A percentile compares a stretch with the other conserved stretches of the same genome.
Conservation (phyloP, 495 filamentous ascomycete species). For the Opeltia flavorubescens region DNA sequence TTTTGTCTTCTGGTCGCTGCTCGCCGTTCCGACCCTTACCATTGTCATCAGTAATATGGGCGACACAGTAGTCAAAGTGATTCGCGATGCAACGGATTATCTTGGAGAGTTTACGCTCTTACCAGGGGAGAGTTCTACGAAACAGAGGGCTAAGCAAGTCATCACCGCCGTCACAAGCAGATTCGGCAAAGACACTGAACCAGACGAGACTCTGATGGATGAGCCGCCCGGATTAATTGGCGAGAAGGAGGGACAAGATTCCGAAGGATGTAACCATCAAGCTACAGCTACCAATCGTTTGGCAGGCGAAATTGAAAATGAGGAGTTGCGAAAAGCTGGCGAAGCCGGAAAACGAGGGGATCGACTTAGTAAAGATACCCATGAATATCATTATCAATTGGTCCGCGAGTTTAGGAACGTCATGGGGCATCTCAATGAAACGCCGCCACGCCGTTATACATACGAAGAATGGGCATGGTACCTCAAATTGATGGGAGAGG, state of each 20-base stretch:
- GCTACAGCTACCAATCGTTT: conserved; percentile 17
- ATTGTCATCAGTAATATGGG: conserved; percentile 69
- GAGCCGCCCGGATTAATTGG: conserved; percentile 5
- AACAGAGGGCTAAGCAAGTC: conserved; percentile 10
- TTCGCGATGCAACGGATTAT: conserved; percentile 55
- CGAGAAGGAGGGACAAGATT: conserved; percentile 2
- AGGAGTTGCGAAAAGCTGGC: conserved; percentile 27
- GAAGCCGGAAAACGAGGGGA: conserved; percentile 30
- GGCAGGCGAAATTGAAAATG: conserved; percentile 19
- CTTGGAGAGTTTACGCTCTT: conserved; percentile 63
- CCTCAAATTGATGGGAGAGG: conserved; percentile 58
- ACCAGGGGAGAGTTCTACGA: conserved; percentile 40
- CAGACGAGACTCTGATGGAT: background rate
- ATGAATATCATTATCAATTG: conserved; percentile 52
- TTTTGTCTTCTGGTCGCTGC: conserved; percentile 80
- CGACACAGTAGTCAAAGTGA: conserved; percentile 56
- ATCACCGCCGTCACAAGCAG: background rate
- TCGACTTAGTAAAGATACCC: conserved; percentile 26
- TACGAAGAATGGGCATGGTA: conserved; percentile 77
- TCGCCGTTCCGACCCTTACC: conserved; percentile 71
- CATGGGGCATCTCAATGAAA: conserved; percentile 44
- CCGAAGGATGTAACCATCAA: background rate
- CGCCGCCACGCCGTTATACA: conserved; percentile 51
- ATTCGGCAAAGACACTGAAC: background rate
- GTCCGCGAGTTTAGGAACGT: conserved; percentile 55